These are phyloP conservation scores for Oryza australiensis DNA, from an alignment of 176 grass and related monocot species.

Conservation along the genomic window DNA sequence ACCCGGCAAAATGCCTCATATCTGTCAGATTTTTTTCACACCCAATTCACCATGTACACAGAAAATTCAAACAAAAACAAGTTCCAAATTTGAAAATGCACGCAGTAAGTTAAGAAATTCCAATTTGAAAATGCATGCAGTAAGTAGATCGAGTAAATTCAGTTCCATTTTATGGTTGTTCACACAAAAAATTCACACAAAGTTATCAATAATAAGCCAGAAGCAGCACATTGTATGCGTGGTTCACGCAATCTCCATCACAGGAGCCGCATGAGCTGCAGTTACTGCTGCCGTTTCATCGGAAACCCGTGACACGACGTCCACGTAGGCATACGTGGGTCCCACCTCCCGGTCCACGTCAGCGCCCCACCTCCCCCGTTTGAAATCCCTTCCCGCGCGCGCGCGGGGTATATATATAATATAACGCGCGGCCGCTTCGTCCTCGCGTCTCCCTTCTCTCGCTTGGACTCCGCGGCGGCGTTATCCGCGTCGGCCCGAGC, in stretches of 20 bases:
- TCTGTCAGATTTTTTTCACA: neutral
- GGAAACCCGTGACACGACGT: conserved; percentile 19
- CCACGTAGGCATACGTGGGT: neutral
- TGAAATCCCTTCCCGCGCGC: neutral
- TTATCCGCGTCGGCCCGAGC: neutral
- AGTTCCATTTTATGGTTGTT: neutral
- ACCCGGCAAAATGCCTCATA: no score
- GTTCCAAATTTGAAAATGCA: neutral
- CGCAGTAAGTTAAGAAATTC: no score
- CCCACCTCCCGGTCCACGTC: conserved; percentile 15
- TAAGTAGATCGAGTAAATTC: neutral
- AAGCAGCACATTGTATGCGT: neutral
- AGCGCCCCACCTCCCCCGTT: neutral
- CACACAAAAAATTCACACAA: neutral
- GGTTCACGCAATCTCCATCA: neutral
- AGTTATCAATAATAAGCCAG: no score
- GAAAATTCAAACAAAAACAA: no score
- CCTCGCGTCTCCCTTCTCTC: neutral
- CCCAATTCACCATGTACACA: neutral
- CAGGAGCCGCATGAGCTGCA: conserved; percentile 17
- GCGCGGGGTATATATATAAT: conserved; percentile 30
- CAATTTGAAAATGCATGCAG: neutral
- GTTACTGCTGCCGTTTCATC: neutral
- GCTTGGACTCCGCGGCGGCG: neutral
- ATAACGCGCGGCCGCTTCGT: neutral